phyloP scores from a whole-genome alignment of 345 rosid genomes.

The Citrus medica region DNA sequence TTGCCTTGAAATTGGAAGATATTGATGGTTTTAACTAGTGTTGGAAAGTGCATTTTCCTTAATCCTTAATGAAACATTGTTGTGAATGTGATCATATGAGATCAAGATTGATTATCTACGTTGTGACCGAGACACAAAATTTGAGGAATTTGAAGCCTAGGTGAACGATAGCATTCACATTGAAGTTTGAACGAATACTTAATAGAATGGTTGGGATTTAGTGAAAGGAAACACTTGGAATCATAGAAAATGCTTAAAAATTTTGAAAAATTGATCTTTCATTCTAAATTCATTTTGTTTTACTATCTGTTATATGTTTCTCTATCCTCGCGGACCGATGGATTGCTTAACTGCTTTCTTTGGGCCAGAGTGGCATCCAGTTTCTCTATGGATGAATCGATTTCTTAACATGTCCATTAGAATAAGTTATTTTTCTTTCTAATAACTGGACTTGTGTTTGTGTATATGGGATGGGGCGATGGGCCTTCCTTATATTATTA shows the following conservation, averaged over 20 bases:
- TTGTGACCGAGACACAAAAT: background rate
- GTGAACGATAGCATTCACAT: background rate
- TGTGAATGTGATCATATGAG: background rate
- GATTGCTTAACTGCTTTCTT: background rate
- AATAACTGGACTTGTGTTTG: background rate
- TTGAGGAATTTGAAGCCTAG: background rate
- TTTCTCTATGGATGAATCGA: background rate
- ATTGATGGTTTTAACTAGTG: background rate
- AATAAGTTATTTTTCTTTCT: background rate
- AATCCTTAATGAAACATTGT: background rate
- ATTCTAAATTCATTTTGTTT: background rate
- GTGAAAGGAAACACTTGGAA: background rate
- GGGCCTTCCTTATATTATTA: background rate
- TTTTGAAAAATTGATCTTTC: background rate
- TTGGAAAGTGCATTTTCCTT: background rate
- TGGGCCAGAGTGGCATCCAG: background rate
- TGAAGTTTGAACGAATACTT: background rate
- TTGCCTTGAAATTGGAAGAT: background rate
- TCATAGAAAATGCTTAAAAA: background rate
- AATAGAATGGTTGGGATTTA: background rate
- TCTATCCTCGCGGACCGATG: background rate
- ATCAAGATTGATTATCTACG: background rate
- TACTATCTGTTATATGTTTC: background rate
- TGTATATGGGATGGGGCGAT: background rate
- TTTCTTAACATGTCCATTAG: slow-evolving; percentile 1